phyloP scores from a whole-genome alignment of 169 alveolate species.

The Blepharisma undulans region DNA sequence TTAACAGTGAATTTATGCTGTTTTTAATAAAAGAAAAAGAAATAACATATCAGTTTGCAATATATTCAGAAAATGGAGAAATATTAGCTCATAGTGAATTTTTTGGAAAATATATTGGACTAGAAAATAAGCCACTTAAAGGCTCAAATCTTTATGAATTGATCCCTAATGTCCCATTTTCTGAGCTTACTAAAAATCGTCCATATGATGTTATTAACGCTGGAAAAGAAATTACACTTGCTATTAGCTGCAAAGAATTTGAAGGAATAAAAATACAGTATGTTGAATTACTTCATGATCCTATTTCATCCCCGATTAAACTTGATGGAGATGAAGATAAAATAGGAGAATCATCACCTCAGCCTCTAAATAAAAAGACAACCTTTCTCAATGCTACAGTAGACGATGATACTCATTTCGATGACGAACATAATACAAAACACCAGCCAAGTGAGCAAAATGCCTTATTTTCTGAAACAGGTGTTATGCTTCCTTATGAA shows the following conservation, averaged over 20 bases:
- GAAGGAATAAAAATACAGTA: background rate
- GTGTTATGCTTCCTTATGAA: background rate
- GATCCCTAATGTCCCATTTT: background rate
- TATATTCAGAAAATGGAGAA: background rate
- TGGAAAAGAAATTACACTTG: background rate
- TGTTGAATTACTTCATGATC: background rate
- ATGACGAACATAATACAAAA: background rate
- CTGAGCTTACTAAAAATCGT: background rate
- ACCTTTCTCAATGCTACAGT: background rate
- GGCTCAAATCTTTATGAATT: background rate
- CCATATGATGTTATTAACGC: background rate
- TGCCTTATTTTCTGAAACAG: background rate
- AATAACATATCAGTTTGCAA: background rate
- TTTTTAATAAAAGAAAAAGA: background rate
- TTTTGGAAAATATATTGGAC: background rate
- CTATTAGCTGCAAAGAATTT: background rate
- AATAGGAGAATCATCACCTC: background rate
- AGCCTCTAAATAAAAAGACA: background rate
- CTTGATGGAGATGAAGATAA: background rate
- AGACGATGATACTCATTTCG: background rate
- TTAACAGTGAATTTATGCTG: background rate
- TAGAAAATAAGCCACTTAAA: background rate
- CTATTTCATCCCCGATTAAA: background rate
- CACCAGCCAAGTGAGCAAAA: background rate
- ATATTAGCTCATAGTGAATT: background rate